phyloP scores from a whole-genome alignment of 805 yeast species.

The Candida cerambycidarum region DNA sequence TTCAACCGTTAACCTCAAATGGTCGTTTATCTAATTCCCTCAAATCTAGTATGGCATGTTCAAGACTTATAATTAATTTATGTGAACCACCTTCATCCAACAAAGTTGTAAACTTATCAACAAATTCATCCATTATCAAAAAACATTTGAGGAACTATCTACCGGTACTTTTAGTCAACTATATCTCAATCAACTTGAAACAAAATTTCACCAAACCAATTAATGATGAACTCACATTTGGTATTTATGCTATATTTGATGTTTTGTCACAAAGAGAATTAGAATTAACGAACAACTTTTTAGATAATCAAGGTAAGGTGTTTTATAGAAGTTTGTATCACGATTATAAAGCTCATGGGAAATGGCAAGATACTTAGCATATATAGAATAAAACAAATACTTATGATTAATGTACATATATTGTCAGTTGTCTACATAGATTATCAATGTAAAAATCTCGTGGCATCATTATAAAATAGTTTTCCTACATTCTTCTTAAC shows the following conservation, averaged over 20 bases:
- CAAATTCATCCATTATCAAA: conserved; percentile 57
- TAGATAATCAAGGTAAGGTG: conserved; percentile 69
- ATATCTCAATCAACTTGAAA: conserved; percentile 52
- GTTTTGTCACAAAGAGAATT: conserved; percentile 68
- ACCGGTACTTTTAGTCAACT: conserved; percentile 59
- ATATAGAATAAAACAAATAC: not conserved
- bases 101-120: conserved; percentile 18
- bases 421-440: not conserved
- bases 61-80: conserved; percentile 62
- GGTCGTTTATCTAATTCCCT: conserved; percentile 1
- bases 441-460: conserved; percentile 19
- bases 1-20: conserved; percentile 31
- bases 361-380: conserved; percentile 59
- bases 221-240: conserved; percentile 51
- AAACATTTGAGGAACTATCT: conserved; percentile 62
- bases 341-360: conserved; percentile 74
- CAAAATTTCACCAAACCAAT: conserved; percentile 46
- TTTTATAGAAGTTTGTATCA: conserved; percentile 66
- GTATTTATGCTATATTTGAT: conserved; percentile 65
- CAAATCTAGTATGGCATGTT: conserved; percentile 29
- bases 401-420: conserved; percentile 7
- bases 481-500: conserved; percentile 27
- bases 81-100: conserved; percentile 62
- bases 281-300: conserved; percentile 55
- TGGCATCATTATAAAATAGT: conserved; percentile 30